These are phyloP conservation scores for Tricholoma bakamatsutake DNA, from an alignment of 768 basidiomycete species.

Conservation along the genomic window DNA sequence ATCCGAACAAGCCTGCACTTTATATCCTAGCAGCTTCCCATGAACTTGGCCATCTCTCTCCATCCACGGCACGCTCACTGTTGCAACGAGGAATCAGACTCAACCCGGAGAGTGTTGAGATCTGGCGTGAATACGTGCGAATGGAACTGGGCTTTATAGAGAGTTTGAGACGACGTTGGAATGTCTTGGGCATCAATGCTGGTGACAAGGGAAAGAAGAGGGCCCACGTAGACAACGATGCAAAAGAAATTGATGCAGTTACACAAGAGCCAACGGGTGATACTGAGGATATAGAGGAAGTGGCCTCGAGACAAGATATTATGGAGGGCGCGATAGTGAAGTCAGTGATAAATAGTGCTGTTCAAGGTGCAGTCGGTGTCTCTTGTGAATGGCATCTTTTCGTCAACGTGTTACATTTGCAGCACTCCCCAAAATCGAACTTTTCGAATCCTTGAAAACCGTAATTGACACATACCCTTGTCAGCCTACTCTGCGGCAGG, in stretches of 20 bases:
- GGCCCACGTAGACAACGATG: slow-evolving; percentile 10
- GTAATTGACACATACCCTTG: slow-evolving; percentile 34
- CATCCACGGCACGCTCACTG: slow-evolving; percentile 75
- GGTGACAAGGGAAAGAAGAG: slow-evolving; percentile 24
- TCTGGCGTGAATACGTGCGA: slow-evolving; percentile 89
- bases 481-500: slow-evolving; percentile 26
- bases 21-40: slow-evolving; percentile 85
- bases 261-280: slow-evolving; percentile 20
- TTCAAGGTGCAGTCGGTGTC: slow-evolving; percentile 45
- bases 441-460: slow-evolving; percentile 34
- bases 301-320: slow-evolving; percentile 57
- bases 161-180: slow-evolving; percentile 73
- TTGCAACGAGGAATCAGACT: slow-evolving; percentile 83
- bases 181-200: slow-evolving; percentile 58
- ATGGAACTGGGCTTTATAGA: slow-evolving; percentile 89
- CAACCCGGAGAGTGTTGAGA: slow-evolving; percentile 60
- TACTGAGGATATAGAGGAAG: slow-evolving; percentile 43
- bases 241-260: slow-evolving; percentile 19
- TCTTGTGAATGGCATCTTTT: slow-evolving; percentile 2
- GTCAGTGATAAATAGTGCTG: slow-evolving; percentile 70
- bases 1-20: slow-evolving; percentile 69
- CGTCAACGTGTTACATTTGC: slow-evolving; percentile 2
- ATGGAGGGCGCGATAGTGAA: slow-evolving; percentile 77
- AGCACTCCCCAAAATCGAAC: slow-evolving; percentile 37
- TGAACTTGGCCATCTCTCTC: slow-evolving; percentile 68